Percentiles rank a stretch among this genome's conserved stretches.
These are phyloP conservation scores for Penicillium coprophilum DNA, from an alignment of 495 filamentous ascomycete genomes.

Conservation along the genomic window DNA sequence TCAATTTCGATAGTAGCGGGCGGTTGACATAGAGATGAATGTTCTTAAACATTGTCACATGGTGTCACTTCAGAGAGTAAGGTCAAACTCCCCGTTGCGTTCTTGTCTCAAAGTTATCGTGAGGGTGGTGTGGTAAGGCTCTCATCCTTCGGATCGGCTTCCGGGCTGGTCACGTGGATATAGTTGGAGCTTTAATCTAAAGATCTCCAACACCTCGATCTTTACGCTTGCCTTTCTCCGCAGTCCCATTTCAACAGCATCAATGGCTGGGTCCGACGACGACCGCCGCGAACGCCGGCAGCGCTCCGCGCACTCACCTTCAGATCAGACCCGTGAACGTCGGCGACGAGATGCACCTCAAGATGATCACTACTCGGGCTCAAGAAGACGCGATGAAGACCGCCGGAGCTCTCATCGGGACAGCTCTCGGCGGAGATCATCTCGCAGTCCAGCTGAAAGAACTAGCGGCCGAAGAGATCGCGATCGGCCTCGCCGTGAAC, in stretches of 20 bases:
- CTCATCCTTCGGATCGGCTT: slow-evolving; percentile 3
- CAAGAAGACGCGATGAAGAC: slow-evolving; percentile 31
- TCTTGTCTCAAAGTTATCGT: slow-evolving; percentile 11
- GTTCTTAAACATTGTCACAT: slow-evolving; percentile 48
- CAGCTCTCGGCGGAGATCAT: slow-evolving; percentile 21
- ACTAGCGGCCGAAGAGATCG: slow-evolving; percentile 24
- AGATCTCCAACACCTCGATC: slow-evolving; percentile 6
- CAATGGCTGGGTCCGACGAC: slow-evolving; percentile 29
- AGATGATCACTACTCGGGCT: slow-evolving; percentile 29
- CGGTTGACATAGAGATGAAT: slow-evolving; percentile 24
- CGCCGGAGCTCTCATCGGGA: slow-evolving; percentile 36
- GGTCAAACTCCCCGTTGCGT: slow-evolving; percentile 13
- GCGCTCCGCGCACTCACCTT: slow-evolving; percentile 24
- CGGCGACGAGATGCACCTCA: slow-evolving; percentile 25
- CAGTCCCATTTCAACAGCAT: not conserved
- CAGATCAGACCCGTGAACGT: slow-evolving; percentile 26
- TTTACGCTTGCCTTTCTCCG: not conserved
- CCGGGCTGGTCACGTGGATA: slow-evolving; percentile 28
- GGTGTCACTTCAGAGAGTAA: slow-evolving; percentile 23
- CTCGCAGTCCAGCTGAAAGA: slow-evolving; percentile 27
- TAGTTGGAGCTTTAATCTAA: slow-evolving; percentile 13
- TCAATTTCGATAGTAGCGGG: slow-evolving; percentile 31
- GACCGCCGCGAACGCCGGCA: slow-evolving; percentile 22
- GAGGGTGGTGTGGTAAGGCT: not conserved
- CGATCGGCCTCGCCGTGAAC: slow-evolving; percentile 29